Evolutionary conservation across 192 early-diverging fungal species (phyloP), one percentile per base, ranked within the genome.

Genomic region (Backusella tuberculispora): DNA sequence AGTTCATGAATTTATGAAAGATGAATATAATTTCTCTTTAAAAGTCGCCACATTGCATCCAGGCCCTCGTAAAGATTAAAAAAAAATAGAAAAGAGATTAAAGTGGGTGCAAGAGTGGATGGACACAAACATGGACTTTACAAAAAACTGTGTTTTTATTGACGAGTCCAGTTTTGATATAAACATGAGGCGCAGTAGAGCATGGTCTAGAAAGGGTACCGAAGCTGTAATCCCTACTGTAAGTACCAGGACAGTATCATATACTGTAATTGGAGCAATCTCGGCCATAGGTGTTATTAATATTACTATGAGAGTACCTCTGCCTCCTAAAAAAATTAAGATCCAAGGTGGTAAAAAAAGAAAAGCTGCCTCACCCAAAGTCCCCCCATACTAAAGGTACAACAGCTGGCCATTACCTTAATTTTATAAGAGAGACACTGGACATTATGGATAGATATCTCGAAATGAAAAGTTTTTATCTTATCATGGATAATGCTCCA

Each of bases 201-300:
- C n/a, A n/a, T n/a, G n/a, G n/a, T n/a, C n/a, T n/a, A n/a, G n/a
- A n/a, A 60, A 60, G 17, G 53, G 17, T 60, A 45, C 44, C 6
- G 44, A 45, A 45, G 44, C 44, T 12, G 12, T 45, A 45, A 12
- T 45, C 44, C 44, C 44, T 45, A 12, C 12, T 8, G 44, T 8
- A 5, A 45, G 5, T 5, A 66, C 65, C 37, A 66, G 41, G 19
- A 14, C 65, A 17, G 4, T 14, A 5, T 66, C 65, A 2, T 38
- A 66, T 19, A 66, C 4, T 66, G 40, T 68, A n/a, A 5, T 45
- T 17, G 66, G 66, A 24, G 66, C 66, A 17, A 45, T 68, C 5
- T 68, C 66, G 1, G 12, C 66, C 2, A 1, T 42, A 4, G 66
- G 66, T 43, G 66, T 68, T 45, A 15, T 68, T 0, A 68, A 68